Evolutionary conservation across 1,284 basidiomycete genomes (phyloP).

Genomic region (Boletellus dicymbophilus): DNA sequence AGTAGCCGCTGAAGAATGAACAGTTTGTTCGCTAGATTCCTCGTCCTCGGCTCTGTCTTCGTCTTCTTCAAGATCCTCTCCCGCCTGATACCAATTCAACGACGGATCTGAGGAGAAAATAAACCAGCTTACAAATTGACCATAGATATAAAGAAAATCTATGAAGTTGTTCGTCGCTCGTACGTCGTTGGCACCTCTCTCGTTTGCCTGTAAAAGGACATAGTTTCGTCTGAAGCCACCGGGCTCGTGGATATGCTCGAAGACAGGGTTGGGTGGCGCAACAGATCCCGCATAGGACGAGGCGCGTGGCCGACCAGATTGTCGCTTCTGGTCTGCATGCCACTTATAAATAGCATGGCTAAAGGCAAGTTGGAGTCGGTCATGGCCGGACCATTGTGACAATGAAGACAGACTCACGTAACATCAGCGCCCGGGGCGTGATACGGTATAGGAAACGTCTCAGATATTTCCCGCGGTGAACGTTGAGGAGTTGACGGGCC

Average conservation of each 20-base stretch:
- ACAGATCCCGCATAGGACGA: slow-evolving; percentile 72
- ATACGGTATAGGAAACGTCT: slow-evolving; percentile 83
- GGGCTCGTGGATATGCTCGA: slow-evolving; percentile 91
- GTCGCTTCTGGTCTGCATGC: slow-evolving; percentile 74
- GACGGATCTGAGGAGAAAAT: not conserved
- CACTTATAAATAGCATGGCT: slow-evolving; percentile 96
- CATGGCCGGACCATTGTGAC: slow-evolving; percentile 16
- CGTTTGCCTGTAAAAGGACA: slow-evolving; percentile 68
- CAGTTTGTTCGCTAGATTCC: slow-evolving; percentile 34
- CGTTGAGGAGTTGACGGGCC: slow-evolving; percentile 39
- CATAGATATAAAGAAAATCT: slow-evolving; percentile 91
- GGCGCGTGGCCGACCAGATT: slow-evolving; percentile 59
- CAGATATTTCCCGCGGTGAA: slow-evolving; percentile 43
- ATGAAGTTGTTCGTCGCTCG: slow-evolving; percentile 83
- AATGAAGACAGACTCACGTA: slow-evolving; percentile 62
- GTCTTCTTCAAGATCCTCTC: slow-evolving; percentile 92
- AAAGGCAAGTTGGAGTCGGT: slow-evolving; percentile 4
- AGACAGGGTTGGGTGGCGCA: slow-evolving; percentile 62
- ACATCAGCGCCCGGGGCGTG: slow-evolving; percentile 86
- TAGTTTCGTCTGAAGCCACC: slow-evolving; percentile 93
- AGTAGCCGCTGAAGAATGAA: slow-evolving; percentile 19
- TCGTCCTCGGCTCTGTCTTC: slow-evolving; percentile 53
- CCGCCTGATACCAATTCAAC: slow-evolving; percentile 57
- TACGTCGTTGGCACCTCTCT: slow-evolving; percentile 65
- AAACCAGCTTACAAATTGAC: slow-evolving; percentile 81